These are phyloP conservation scores for Phaeosphaeriaceae sp. DNA, from an alignment of 2,329 filamentous ascomycete species.

Conservation along the genomic window DNA sequence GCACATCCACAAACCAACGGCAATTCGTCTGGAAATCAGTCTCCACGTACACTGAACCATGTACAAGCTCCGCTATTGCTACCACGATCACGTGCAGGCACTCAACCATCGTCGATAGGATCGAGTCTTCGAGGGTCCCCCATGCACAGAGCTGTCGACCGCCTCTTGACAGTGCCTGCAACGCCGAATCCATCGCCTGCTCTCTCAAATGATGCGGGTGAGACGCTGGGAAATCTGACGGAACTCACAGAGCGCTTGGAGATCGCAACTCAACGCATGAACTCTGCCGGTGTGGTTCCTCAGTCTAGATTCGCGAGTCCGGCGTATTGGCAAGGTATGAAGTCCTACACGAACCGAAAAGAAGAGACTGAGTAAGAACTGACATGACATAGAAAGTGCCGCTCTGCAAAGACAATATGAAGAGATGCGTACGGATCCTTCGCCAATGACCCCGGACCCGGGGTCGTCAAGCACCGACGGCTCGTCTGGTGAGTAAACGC, in stretches of 20 bases:
- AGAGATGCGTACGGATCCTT: not conserved
- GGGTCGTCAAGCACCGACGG: not conserved
- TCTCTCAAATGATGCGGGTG: slow-evolving; percentile 1
- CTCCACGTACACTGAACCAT: not conserved
- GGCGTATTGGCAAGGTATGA: not conserved
- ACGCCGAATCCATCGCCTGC: slow-evolving; percentile 2
- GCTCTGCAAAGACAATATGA: not conserved
- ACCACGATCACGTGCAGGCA: not conserved
- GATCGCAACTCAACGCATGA: not conserved
- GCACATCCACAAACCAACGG: not conserved
- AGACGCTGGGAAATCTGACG: slow-evolving; percentile 1
- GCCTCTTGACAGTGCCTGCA: not conserved
- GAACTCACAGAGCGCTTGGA: not conserved
- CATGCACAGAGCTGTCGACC: not conserved
- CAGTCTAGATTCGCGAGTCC: slow-evolving; percentile 4
- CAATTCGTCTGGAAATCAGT: not conserved
- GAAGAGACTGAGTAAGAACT: not conserved
- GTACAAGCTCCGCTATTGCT: not conserved
- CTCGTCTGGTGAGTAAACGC: not conserved
- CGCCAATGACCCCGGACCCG: not conserved
- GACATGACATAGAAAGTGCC: not conserved
- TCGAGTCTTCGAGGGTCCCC: not conserved
- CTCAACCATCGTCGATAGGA: not conserved
- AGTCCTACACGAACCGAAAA: not conserved
- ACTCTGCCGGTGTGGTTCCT: slow-evolving; percentile 1